Evolutionary conservation across 2,329 filamentous ascomycete genomes (phyloP).

Genomic region (Fusarium gaditjirri): DNA sequence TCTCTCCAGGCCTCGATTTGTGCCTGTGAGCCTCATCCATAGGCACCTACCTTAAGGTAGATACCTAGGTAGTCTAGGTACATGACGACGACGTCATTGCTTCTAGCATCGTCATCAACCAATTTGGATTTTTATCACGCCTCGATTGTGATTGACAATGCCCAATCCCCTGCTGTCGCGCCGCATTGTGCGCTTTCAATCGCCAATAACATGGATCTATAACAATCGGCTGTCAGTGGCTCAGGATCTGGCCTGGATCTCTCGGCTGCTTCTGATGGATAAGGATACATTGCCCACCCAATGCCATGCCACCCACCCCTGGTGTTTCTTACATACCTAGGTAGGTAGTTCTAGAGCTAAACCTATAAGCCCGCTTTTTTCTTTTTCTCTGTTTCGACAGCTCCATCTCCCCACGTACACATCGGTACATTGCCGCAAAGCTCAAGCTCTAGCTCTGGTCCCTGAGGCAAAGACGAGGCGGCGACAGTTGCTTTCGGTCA

Average conservation of each 20-base stretch:
- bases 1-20: conserved; percentile 4
- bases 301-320: conserved; percentile 20
- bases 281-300: conserved; percentile 18
- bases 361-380: conserved; percentile 12
- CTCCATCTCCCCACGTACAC: neutral
- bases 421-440: neutral
- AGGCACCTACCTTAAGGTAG: too few relatives aligned
- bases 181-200: neutral
- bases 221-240: neutral
- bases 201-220: neutral
- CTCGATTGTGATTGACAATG: neutral
- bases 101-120: conserved; percentile 6
- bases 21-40: neutral
- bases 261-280: conserved; percentile 35
- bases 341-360: conserved; percentile 20
- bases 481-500: conserved; percentile 30
- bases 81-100: conserved; percentile 21
- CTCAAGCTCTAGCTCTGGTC: conserved; percentile 17
- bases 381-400: conserved; percentile 9
- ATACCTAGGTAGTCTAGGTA: too few relatives aligned
- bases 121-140: neutral
- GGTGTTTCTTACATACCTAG: conserved; percentile 16
- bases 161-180: neutral
- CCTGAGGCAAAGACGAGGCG: conserved; percentile 26
- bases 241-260: conserved; percentile 42